phyloP scores from a whole-genome alignment of 2,329 filamentous ascomycete species.

The Trichoderma pleuroti region DNA sequence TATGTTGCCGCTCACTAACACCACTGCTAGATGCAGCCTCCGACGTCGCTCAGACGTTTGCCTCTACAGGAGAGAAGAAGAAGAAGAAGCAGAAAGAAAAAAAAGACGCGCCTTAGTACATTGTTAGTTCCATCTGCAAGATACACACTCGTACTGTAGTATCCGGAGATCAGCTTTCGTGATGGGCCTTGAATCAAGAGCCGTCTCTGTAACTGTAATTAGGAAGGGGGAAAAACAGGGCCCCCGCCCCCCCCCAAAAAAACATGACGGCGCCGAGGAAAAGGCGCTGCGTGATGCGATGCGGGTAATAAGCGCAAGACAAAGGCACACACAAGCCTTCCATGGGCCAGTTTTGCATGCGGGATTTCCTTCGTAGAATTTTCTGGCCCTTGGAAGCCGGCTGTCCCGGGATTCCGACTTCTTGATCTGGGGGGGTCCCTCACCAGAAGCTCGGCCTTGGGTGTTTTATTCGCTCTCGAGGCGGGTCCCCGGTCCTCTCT shows the following conservation, averaged over 20 bases:
- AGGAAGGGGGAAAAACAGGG: background rate
- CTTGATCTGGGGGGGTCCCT: background rate
- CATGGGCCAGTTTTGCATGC: background rate
- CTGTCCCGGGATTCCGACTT: slow-evolving; percentile 13
- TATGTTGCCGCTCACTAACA: slow-evolving; percentile 5
- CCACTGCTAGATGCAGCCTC: background rate
- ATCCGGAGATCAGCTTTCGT: background rate
- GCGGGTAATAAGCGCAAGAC: slow-evolving; percentile 10
- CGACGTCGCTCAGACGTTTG: slow-evolving; percentile 11
- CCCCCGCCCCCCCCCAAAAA: background rate
- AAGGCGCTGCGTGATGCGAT: slow-evolving; percentile 8
- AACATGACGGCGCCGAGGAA: background rate
- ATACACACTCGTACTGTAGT: background rate
- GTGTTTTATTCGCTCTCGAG: background rate
- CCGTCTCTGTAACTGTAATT: background rate
- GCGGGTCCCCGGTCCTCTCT: background rate
- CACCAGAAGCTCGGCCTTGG: background rate
- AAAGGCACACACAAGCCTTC: background rate
- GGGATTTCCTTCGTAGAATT: slow-evolving; percentile 17
- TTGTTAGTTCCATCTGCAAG: background rate
- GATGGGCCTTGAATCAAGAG: background rate
- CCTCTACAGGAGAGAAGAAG: background rate
- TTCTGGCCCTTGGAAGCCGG: slow-evolving; percentile 6
- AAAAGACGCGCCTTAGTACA: background rate
- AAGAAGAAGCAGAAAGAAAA: background rate